Percentiles rank a stretch among this genome's conserved stretches.
phyloP scores from a whole-genome alignment of 129 eudicot genomes.

The Pulicaria dysenterica region DNA sequence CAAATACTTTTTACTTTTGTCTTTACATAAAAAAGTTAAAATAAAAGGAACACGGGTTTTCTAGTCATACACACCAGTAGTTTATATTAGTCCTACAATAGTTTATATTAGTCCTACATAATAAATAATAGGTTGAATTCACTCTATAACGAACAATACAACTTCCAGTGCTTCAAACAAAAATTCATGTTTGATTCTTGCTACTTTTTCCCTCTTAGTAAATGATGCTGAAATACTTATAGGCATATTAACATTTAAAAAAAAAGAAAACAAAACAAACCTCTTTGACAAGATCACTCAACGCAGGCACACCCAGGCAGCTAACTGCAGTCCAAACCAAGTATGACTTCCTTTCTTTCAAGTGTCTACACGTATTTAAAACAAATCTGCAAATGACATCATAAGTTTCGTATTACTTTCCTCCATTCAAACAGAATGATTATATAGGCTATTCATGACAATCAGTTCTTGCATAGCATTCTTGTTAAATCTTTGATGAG shows the following conservation, averaged over 20 bases:
- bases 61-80: neutral
- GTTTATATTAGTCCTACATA: neutral
- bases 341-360: slow-evolving; percentile 77
- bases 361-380: slow-evolving; percentile 61
- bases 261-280: slow-evolving; percentile 30
- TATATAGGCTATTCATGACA: neutral
- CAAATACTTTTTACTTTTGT: no score
- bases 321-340: slow-evolving; percentile 89
- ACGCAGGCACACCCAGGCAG: slow-evolving; percentile 80
- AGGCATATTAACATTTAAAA: neutral
- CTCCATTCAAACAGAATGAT: neutral
- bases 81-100: no score
- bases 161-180: neutral
- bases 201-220: neutral
- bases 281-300: slow-evolving; percentile 93
- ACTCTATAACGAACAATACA: neutral
- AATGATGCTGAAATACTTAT: neutral
- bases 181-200: neutral
- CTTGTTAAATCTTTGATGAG: neutral
- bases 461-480: neutral
- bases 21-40: neutral
- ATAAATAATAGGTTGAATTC: neutral
- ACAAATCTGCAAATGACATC: slow-evolving; percentile 65
- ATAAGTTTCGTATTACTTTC: slow-evolving; percentile 28
- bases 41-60: neutral